A percentile compares a stretch with the other conserved stretches of the same genome.
Evolutionary conservation across 208 protist species (phyloP).

Genomic region (Strigomonas galati): DNA sequence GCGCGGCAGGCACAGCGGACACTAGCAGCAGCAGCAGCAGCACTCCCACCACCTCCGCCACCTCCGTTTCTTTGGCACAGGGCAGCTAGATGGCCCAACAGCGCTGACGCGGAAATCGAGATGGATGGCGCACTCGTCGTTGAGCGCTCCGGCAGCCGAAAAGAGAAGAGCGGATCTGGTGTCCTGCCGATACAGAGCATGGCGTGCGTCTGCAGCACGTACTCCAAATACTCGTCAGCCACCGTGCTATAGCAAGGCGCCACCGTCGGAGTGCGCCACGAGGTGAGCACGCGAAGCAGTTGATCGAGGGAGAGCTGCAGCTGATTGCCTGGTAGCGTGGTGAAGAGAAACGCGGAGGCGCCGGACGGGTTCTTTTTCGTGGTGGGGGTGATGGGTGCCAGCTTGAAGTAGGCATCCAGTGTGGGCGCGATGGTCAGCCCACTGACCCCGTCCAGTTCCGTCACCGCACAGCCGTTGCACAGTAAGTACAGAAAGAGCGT

Average conservation of each 20-base stretch:
- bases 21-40: too few species aligned
- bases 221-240: conserved; percentile 46
- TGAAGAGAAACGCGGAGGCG: not conserved
- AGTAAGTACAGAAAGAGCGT: conserved; percentile 70
- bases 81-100: not conserved
- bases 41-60: not conserved
- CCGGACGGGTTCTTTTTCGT: not conserved
- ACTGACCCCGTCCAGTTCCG: conserved; percentile 40
- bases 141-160: not conserved
- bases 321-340: too few species aligned
- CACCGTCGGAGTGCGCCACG: too few species aligned
- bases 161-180: conserved; percentile 10
- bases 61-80: not conserved
- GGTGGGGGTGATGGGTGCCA: not conserved
- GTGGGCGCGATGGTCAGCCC: conserved; percentile 36
- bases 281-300: too few species aligned
- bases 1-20: not conserved
- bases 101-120: not conserved
- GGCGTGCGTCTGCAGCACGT: conserved; percentile 53
- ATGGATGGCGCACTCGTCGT: not conserved
- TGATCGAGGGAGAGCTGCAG: too few species aligned
- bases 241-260: not conserved
- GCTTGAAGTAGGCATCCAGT: conserved; percentile 46
- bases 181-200: conserved; percentile 46
- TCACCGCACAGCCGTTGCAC: conserved; percentile 43